Base-by-base conservation (phyloP, 2,329 filamentous ascomycete genomes). In the Alternaria sp. region DNA sequence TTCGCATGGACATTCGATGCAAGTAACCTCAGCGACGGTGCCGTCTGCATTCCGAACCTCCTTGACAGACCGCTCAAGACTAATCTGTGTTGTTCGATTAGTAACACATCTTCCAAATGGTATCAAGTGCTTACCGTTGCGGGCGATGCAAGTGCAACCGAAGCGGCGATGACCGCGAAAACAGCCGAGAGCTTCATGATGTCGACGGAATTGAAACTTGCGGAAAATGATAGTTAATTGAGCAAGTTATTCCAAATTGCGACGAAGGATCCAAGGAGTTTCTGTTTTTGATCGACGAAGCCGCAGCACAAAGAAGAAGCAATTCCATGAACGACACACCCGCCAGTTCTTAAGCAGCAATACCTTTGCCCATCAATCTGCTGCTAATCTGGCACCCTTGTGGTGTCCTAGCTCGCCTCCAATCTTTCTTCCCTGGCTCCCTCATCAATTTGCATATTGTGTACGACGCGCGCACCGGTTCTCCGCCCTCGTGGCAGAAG, bases 161-260 rank as follows among this genome's bases (percentile, higher is more conserved):
- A 60, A 3, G 68, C 69, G 24, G 52, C 37, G 3, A 63, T 42
- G 31, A 71, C 33, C 3, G 63, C 61, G 10, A 73, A 51, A 36
- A 73, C n/a, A 3, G 58, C 60, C 14, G 66, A 66, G 51, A 73
- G 34, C 56, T 69, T 73, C 71, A 75, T 75, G 29, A 21, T 34
- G 11, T 46, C 4, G 8, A 4, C 5, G 5, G 11, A 21, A 21
- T 10, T 17, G 10, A 23, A 24, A 13, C 21, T 5, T 33, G 21
- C 28, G 4, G 5, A 6, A 14, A 13, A 11, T 7, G 1, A n/a
- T 0, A 1, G 36, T 26, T 23, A 1, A 48, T 26, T 23, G 29
- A 48, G 4, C 40, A 2, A 42, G 0, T 5, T 0, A 28, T 6
- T 3, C 3, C 13, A 29, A 48, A 36, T 26, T 4, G 13, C 3